Conservation (phyloP, 2,329 filamentous ascomycete species). For the Exophiala mesophila region DNA sequence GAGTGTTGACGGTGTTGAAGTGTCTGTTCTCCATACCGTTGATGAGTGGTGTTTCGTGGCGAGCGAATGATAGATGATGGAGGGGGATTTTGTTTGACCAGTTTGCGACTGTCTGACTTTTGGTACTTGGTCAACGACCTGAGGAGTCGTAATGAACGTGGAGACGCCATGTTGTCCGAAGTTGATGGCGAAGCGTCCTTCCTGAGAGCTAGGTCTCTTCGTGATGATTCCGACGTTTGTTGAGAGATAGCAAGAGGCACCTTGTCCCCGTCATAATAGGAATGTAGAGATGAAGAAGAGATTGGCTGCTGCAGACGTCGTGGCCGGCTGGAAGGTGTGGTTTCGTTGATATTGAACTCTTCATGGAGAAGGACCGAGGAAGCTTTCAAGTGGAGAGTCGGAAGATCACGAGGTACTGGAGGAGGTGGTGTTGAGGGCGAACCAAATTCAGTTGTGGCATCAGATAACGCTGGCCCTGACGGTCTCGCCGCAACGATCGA, state of each 20-base stretch:
- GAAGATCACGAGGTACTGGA: conserved; percentile 2
- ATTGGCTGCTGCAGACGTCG: conserved; percentile 12
- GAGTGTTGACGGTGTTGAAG: neutral
- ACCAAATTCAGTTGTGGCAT: conserved; percentile 25
- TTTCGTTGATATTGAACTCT: conserved; percentile 14
- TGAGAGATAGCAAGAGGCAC: conserved; percentile 38
- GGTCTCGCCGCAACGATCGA: conserved; percentile 16
- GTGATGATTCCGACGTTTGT: conserved; percentile 41
- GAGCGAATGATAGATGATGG: conserved; percentile 21
- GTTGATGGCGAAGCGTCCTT: conserved; percentile 31
- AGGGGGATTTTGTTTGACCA: conserved; percentile 19
- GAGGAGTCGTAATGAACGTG: conserved; percentile 18
- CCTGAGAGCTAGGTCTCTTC: conserved; percentile 35
- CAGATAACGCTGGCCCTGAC: conserved; percentile 22
- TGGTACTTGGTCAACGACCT: conserved; percentile 13
- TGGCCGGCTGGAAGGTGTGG: conserved; percentile 2
- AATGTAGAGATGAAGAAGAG: conserved; percentile 44
- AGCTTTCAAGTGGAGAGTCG: conserved; percentile 16
- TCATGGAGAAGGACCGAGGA: conserved; percentile 22
- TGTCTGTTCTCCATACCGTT: conserved; percentile 16
- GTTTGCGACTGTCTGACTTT: conserved; percentile 13
- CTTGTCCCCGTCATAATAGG: conserved; percentile 44
- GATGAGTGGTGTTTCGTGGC: conserved; percentile 26
- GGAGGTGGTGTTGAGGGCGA: conserved; percentile 14
- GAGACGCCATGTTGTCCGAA: conserved; percentile 5